Evolutionary conservation across 1,139 yeast genomes (phyloP).

Genomic region (Meyerozyma smithsonii): DNA sequence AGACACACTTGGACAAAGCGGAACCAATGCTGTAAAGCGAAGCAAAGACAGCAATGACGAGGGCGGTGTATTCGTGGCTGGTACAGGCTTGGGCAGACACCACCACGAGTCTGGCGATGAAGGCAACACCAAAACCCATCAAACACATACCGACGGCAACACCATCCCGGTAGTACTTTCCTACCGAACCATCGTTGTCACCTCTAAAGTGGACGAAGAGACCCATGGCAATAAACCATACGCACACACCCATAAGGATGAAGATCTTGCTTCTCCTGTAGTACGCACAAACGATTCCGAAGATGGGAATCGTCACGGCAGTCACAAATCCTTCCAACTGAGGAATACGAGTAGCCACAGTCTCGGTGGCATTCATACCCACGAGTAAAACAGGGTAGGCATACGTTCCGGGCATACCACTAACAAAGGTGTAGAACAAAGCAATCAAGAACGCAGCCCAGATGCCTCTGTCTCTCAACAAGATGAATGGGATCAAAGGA

Average conservation of each 20-base stretch:
- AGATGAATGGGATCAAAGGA: conserved; percentile 56
- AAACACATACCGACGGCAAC: conserved; percentile 30
- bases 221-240: conserved; percentile 36
- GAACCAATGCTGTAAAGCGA: conserved; percentile 32
- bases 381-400: conserved; percentile 32
- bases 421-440: conserved; percentile 26
- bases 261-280: conserved; percentile 28
- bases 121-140: conserved; percentile 36
- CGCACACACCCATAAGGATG: conserved; percentile 27
- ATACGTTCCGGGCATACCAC: conserved; percentile 27
- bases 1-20: conserved; percentile 31
- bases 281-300: conserved; percentile 28
- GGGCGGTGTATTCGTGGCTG: conserved; percentile 36
- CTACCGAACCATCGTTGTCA: conserved; percentile 27
- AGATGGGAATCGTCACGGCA: conserved; percentile 26
- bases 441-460: conserved; percentile 28
- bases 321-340: conserved; percentile 32
- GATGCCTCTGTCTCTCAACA: conserved; percentile 63
- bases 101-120: conserved; percentile 31
- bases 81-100: conserved; percentile 31
- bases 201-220: conserved; percentile 30
- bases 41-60: conserved; percentile 27
- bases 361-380: conserved; percentile 26
- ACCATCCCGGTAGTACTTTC: conserved; percentile 25
- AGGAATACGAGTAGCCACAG: conserved; percentile 34